A percentile compares a stretch with the other conserved stretches of the same genome.
Conservation (phyloP, 140 eudicot species). For the Stevia rebaudiana region DNA sequence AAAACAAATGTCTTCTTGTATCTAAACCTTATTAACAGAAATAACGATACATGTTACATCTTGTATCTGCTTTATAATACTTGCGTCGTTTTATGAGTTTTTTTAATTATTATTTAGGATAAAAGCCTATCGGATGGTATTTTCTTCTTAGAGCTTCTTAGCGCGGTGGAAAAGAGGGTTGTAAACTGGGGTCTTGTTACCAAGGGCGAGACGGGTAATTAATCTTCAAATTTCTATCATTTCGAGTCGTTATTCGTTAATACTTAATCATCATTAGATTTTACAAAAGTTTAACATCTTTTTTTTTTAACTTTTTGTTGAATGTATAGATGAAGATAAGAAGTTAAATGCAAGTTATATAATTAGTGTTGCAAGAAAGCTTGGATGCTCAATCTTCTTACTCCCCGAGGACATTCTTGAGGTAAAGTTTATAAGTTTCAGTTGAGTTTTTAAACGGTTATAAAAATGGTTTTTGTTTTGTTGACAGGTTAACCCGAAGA, state of each 20-base stretch:
- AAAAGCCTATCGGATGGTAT: conserved; percentile 59
- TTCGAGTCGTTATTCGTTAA: not conserved
- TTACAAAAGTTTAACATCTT: not conserved
- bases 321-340: conserved; percentile 71
- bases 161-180: conserved; percentile 78
- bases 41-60: no score
- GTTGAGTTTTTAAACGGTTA: not conserved
- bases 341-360: conserved; percentile 71
- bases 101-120: conserved; percentile 44
- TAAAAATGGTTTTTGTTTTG: not conserved
- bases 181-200: conserved; percentile 93
- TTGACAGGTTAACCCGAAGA: conserved; percentile 74
- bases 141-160: conserved; percentile 84
- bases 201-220: conserved; percentile 65
- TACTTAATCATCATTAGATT: no score
- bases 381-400: conserved; percentile 83
- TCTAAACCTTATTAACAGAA: no score
- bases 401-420: conserved; percentile 85
- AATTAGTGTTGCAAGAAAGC: conserved; percentile 88
- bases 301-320: conserved; percentile 5
- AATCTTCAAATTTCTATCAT: conserved; percentile 8
- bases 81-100: not conserved
- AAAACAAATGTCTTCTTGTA: no score
- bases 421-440: conserved; percentile 26
- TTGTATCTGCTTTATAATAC: not conserved